A percentile compares a stretch with the other conserved stretches of the same genome.
Conservation (phyloP, 2,329 filamentous ascomycete genomes). For the Pyrenochaeta sp. region DNA sequence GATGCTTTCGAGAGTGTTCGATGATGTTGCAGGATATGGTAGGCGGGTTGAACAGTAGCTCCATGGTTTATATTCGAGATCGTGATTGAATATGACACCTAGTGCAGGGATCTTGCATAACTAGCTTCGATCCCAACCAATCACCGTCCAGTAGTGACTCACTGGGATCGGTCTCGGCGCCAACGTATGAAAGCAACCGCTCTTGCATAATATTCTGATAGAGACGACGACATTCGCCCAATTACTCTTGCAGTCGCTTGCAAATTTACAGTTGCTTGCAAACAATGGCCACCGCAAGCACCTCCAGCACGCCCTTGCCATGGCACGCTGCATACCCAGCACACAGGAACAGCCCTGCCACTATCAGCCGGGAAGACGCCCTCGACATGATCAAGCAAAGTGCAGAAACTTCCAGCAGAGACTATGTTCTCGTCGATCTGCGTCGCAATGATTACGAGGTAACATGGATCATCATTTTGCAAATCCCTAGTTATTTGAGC, state of each 20-base stretch:
- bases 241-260: constrained; percentile 3
- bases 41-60: not conserved
- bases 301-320: constrained; percentile 3
- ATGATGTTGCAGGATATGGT: not conserved
- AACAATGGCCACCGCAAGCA: constrained; percentile 9
- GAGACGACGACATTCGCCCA: not conserved
- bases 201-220: constrained; percentile 3
- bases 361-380: constrained; percentile 13
- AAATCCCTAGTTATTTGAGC: no score
- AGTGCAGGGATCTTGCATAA: constrained; percentile 2
- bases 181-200: no score
- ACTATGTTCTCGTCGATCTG: constrained; percentile 55
- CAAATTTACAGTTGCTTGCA: constrained; percentile 1
- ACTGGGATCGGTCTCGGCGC: not conserved
- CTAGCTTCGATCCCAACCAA: constrained; percentile 4
- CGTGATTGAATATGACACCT: constrained; percentile 1
- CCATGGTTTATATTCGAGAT: constrained; percentile 5
- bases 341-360: constrained; percentile 7
- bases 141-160: constrained; percentile 4
- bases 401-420: not conserved
- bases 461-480: constrained; percentile 6
- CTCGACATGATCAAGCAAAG: constrained; percentile 12
- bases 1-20: constrained; percentile 1
- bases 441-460: constrained; percentile 62
- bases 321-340: constrained; percentile 24